phyloP scores from a whole-genome alignment of 2,329 filamentous ascomycete genomes.

The Karstenula rhodostoma region DNA sequence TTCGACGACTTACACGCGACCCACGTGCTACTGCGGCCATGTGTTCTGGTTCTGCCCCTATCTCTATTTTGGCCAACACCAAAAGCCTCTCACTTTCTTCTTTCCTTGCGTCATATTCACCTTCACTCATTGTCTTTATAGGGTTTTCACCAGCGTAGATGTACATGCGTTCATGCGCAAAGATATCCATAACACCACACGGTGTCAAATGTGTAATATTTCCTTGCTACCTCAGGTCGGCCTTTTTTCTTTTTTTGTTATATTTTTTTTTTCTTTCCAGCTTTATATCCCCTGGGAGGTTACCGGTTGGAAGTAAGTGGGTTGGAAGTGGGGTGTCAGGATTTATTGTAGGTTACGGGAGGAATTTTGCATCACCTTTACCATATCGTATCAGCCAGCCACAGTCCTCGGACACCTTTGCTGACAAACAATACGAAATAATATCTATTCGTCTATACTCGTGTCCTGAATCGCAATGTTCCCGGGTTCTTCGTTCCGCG shows the following conservation, averaged over 20 bases:
- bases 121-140: not conserved
- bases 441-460: not conserved
- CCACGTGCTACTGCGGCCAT: slow-evolving; percentile 14
- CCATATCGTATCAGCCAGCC: not conserved
- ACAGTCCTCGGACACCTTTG: not conserved
- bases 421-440: not conserved
- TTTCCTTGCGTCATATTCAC: not conserved
- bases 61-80: not conserved
- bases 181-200: slow-evolving; percentile 5
- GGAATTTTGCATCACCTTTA: not conserved
- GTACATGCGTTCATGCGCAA: slow-evolving; percentile 18
- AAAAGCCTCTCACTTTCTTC: slow-evolving; percentile 1
- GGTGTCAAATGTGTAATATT: slow-evolving; percentile 11
- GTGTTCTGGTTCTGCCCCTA: slow-evolving; percentile 5
- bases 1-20: slow-evolving; percentile 1
- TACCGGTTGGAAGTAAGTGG: not conserved
- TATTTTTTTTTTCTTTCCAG: not conserved
- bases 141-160: slow-evolving; percentile 13
- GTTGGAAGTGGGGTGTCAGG: not conserved
- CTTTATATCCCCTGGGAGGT: slow-evolving; percentile 7
- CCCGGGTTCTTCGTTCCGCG: no score
- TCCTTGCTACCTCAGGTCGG: slow-evolving; percentile 3
- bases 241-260: slow-evolving; percentile 2
- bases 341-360: not conserved
- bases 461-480: not conserved